Conservation (phyloP, 2,329 filamentous ascomycete species). For the Microthyrium microscopicum region DNA sequence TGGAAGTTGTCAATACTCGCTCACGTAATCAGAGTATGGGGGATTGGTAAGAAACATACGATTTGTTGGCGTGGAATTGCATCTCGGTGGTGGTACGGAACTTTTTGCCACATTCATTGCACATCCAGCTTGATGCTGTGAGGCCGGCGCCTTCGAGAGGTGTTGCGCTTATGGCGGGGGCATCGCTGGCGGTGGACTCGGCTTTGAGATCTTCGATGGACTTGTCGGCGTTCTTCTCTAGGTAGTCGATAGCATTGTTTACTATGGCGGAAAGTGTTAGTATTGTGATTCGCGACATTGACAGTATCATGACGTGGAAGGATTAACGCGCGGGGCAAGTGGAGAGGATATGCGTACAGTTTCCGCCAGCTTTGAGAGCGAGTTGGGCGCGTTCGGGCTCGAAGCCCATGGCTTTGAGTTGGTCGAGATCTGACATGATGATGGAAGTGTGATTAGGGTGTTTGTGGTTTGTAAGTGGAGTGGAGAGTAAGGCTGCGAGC, state of each 20-base stretch:
- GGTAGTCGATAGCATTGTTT: slow-evolving; percentile 82
- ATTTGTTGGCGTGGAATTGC: slow-evolving; percentile 81
- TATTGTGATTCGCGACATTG: slow-evolving; percentile 3
- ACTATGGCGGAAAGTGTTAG: slow-evolving; percentile 36
- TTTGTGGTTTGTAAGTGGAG: not conserved
- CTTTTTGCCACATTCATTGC: slow-evolving; percentile 88
- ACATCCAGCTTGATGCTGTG: slow-evolving; percentile 65
- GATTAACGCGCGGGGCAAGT: slow-evolving; percentile 4
- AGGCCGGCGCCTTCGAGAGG: slow-evolving; percentile 54
- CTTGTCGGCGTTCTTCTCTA: slow-evolving; percentile 82
- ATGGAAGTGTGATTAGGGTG: too few species aligned
- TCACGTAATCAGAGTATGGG: not conserved
- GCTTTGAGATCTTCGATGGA: slow-evolving; percentile 62
- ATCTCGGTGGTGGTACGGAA: slow-evolving; percentile 70
- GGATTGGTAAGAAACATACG: too few species aligned
- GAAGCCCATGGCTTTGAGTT: slow-evolving; percentile 57
- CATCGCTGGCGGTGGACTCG: slow-evolving; percentile 25
- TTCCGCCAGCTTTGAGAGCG: slow-evolving; percentile 69
- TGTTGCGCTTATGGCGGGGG: too few species aligned
- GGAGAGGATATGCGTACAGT: slow-evolving; percentile 45
- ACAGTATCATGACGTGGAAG: not conserved
- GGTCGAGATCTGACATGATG: slow-evolving; percentile 39
- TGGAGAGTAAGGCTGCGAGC: too few species aligned
- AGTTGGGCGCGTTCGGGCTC: slow-evolving; percentile 66
- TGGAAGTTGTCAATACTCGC: not conserved